Conservation (phyloP, 2,329 filamentous ascomycete genomes). For the Colletotrichum eleusines region DNA sequence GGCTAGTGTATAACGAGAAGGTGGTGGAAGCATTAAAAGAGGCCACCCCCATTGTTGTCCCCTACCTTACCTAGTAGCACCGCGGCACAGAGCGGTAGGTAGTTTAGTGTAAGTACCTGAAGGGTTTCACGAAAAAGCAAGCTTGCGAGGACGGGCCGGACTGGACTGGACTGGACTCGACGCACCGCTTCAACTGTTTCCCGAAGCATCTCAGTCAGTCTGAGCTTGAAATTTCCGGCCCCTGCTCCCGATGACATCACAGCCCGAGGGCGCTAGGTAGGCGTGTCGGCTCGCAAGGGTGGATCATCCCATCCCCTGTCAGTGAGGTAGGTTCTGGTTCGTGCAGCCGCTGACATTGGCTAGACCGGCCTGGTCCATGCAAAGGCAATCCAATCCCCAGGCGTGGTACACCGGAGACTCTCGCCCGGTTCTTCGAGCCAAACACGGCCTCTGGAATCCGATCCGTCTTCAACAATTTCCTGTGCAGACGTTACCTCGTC, state of each 20-base stretch:
- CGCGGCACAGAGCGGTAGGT: neutral
- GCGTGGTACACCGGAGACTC: constrained; percentile 37
- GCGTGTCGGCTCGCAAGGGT: neutral
- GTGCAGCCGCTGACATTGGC: constrained; percentile 32
- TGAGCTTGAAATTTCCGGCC: constrained; percentile 28
- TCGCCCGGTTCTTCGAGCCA: constrained; percentile 17
- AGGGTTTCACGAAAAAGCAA: constrained; percentile 39
- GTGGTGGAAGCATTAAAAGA: constrained; percentile 27
- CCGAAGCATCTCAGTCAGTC: constrained; percentile 24
- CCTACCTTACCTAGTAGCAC: neutral
- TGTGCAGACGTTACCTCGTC: constrained; percentile 6
- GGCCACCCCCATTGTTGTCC: constrained; percentile 9
- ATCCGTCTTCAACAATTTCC: neutral
- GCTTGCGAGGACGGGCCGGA: constrained; percentile 21
- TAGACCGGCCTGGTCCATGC: constrained; percentile 32
- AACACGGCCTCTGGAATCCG: neutral
- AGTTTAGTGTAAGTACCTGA: neutral
- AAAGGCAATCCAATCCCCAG: neutral
- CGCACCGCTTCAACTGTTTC: constrained; percentile 20
- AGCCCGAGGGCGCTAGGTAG: constrained; percentile 6
- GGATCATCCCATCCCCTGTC: constrained; percentile 23
- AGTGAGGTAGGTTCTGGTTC: constrained; percentile 17
- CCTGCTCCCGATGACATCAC: constrained; percentile 37
- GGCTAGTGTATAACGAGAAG: neutral
- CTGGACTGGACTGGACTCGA: constrained; percentile 3